These are phyloP conservation scores for Tricholoma terreum DNA, from an alignment of 768 basidiomycete species.

Conservation along the genomic window DNA sequence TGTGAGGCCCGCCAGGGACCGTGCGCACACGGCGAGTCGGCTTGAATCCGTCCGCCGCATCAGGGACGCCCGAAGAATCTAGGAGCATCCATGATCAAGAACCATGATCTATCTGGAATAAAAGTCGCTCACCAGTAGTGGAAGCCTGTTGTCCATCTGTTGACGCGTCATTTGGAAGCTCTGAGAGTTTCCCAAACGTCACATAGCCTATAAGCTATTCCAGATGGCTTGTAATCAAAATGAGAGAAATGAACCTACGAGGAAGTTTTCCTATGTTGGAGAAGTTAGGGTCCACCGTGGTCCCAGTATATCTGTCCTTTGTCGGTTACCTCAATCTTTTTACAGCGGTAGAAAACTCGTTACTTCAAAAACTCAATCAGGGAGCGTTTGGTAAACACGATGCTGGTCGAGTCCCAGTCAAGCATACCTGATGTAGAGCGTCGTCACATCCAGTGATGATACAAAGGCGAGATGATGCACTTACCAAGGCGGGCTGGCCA, in stretches of 20 bases:
- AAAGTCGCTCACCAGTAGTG: neutral
- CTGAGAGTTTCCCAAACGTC: conserved; percentile 59
- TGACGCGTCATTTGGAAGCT: conserved; percentile 13
- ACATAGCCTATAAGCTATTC: conserved; percentile 54
- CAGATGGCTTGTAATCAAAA: neutral
- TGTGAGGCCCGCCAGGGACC: conserved; percentile 49
- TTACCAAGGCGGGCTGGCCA: conserved; percentile 68
- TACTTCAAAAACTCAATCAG: conserved; percentile 79
- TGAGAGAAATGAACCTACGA: conserved; percentile 38
- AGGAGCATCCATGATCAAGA: neutral
- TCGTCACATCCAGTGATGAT: neutral
- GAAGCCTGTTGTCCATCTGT: neutral
- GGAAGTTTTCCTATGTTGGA: conserved; percentile 73
- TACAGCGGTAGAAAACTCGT: conserved; percentile 14
- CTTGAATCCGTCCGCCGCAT: conserved; percentile 36
- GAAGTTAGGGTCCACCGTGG: conserved; percentile 75
- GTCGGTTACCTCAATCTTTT: neutral
- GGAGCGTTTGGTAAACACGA: conserved; percentile 77
- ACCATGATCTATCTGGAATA: neutral
- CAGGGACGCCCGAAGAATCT: neutral
- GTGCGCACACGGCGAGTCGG: conserved; percentile 58
- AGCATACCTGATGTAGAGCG: conserved; percentile 58
- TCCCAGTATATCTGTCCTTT: conserved; percentile 59
- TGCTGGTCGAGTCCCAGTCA: conserved; percentile 75
- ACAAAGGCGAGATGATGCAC: conserved; percentile 13